Base-by-base conservation (phyloP, 352 stramenopile genomes). In the Stramenopiles sp. region DNA sequence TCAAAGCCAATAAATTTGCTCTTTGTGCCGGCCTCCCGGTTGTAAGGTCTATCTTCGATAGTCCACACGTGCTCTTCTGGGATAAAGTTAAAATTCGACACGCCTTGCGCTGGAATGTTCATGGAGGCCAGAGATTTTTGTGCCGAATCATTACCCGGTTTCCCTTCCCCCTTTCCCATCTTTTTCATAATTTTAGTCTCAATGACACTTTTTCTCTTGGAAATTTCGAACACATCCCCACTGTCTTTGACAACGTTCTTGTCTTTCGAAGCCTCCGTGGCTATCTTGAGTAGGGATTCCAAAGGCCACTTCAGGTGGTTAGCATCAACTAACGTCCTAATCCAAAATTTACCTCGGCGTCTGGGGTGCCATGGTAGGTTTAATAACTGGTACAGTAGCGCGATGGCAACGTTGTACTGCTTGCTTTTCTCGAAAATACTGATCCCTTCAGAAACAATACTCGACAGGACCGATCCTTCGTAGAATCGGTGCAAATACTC, bases 1-100 rank as follows among this genome's bases (percentile, higher is more conserved):
- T 91, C 87, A 75, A 89, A 92, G 3, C 87, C 87, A 34, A 93
- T 84, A 36, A 93, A 93, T 0, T 86, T 81, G 12, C 86, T 92
- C 43, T 92, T 92, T 53, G 89, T 82, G 0, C 85, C 85, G 1
- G 80, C 89, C 74, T 82, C 79, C 2, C 85, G 85, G 79, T 90
- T 92, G 12, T 90, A 77, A 25, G 86, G 86, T 49, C 86, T 80
- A 0, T 84, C 86, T 0, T 89, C 75, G 32, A 92, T 88, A 43
- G 83, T n/a, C n/a, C n/a, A n/a, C n/a, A n/a, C n/a, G n/a, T n/a
- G n/a, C n/a, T n/a, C n/a, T n/a, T n/a, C n/a, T n/a, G n/a, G n/a
- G n/a, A n/a, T n/a, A n/a, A n/a, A n/a, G n/a, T n/a, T n/a, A n/a
- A n/a, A n/a, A n/a, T n/a, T n/a, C n/a, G n/a, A n/a, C n/a, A n/a